phyloP scores from a whole-genome alignment of 768 basidiomycete species.

The Naematelia encephala region DNA sequence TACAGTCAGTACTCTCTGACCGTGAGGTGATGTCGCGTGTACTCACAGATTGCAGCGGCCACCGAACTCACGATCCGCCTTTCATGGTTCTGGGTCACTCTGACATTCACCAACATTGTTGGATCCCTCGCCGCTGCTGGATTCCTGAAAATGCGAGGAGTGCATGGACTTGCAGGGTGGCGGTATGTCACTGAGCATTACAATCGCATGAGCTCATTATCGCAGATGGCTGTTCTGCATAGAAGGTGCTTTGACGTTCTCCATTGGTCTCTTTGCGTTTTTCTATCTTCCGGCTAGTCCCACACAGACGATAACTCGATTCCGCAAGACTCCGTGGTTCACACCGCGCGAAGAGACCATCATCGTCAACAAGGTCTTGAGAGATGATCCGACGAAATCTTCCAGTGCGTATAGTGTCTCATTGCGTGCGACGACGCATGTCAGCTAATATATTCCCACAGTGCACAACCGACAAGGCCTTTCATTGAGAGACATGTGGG shows the following conservation, averaged over 20 bases:
- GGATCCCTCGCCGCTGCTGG: conserved; percentile 20
- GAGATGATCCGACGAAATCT: conserved; percentile 66
- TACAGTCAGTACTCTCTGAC: conserved; percentile 16
- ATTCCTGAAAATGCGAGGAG: conserved; percentile 22
- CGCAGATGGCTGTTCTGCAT: conserved; percentile 27
- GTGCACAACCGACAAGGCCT: conserved; percentile 71
- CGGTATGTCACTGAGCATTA: too few species aligned
- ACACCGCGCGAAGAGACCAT: conserved; percentile 60
- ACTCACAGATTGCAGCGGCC: conserved; percentile 11
- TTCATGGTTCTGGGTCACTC: conserved; percentile 37
- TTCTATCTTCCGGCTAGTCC: conserved; percentile 64
- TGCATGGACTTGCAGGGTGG: conserved; percentile 19
- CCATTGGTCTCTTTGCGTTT: conserved; percentile 58
- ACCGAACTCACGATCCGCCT: conserved; percentile 32
- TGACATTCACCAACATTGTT: conserved; percentile 25
- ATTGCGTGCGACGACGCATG: not conserved
- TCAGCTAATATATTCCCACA: not conserved
- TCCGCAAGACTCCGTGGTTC: conserved; percentile 51
- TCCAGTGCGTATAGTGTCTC: not conserved
- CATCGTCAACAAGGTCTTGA: conserved; percentile 63
- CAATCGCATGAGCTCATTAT: not conserved
- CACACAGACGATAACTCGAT: conserved; percentile 63
- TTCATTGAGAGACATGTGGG: conserved; percentile 55
- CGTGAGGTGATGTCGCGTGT: too few species aligned
- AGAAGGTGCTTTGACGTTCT: conserved; percentile 56